Evolutionary conservation across 1,139 yeast species (phyloP), one percentile per base, ranked within the genome.

Genomic region (Kodamaea anthophila): DNA sequence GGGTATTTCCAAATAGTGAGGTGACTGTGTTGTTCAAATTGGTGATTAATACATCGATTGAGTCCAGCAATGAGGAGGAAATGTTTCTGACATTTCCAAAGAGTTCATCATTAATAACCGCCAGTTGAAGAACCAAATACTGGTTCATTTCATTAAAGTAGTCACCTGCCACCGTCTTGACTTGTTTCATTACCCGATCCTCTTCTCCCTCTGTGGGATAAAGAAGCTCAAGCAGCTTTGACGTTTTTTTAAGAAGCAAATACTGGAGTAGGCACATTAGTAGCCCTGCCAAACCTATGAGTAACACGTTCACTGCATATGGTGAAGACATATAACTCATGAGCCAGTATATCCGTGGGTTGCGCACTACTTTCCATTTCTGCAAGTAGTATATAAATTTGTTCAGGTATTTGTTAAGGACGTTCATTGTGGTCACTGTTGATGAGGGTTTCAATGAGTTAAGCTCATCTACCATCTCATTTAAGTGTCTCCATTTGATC

Each of bases 71-170:
- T 15, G 60, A 64, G 0, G 52, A 41, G 0, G 87, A 72, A 0
- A 87, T 68, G 3, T 63, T 61, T 32, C 63, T 62, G 1, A 84
- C 66, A 72, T 82, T 72, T 0, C 86, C 85, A 38, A 88, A 74
- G 12, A 86, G 41, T 24, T 79, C 73, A 5, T 65, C 54, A 50
- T 88, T 88, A 21, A 87, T 53, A 4, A 51, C 49, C 1, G 39
- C 30, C 47, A 84, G 51, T 28, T 58, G 53, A 2, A 29, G 13
- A 4, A 33, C 28, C 5, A 63, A 43, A 22, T 48, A 51, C 2
- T n/a, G 20, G 33, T 60, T 58, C 21, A 59, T 47, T 8, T 44
- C 36, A 5, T 24, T 34, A 6, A 55, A 29, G 35, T 54, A 55
- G 11, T 14, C 24, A n/a, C 10, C 21, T 4, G 23, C 9, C 11